These are phyloP conservation scores for Furcasterigmium sp. DNA, from an alignment of 2,329 filamentous ascomycete genomes.

Conservation along the genomic window DNA sequence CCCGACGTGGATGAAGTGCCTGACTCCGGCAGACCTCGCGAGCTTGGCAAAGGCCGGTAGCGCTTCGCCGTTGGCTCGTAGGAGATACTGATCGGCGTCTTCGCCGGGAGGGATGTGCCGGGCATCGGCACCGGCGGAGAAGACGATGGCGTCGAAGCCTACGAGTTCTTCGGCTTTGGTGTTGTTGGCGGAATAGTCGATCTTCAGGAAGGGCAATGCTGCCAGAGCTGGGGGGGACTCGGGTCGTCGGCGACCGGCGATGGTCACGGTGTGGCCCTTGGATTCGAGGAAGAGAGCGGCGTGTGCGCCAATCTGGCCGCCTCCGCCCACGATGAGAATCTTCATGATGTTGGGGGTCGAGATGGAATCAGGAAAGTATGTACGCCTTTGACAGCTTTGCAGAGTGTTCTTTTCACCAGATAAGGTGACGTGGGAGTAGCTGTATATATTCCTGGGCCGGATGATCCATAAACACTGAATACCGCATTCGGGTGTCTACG, in stretches of 20 bases:
- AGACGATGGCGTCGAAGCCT: conserved; percentile 4
- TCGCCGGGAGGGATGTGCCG: conserved; percentile 6
- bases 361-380: too few species aligned
- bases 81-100: conserved; percentile 1
- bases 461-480: too few species aligned
- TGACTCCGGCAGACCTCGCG: conserved; percentile 3
- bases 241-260: conserved; percentile 3
- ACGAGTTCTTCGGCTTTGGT: background rate
- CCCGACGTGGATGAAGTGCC: conserved; percentile 5
- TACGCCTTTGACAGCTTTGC: too few species aligned
- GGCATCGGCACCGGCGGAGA: conserved; percentile 6
- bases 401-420: too few species aligned
- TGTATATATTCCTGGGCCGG: too few species aligned
- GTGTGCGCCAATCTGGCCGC: conserved; percentile 6
- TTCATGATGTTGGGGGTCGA: conserved; percentile 1
- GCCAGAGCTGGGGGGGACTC: background rate
- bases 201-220: conserved; percentile 1
- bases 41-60: conserved; percentile 3
- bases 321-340: conserved; percentile 6
- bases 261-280: conserved; percentile 3
- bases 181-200: conserved; percentile 1
- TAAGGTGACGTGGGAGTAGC: too few species aligned
- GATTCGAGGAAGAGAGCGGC: conserved; percentile 4
- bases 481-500: too few species aligned
- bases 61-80: conserved; percentile 4